A percentile compares a stretch with the other conserved stretches of the same genome.
These are phyloP conservation scores for Monilinia aucupariae DNA, from an alignment of 2,329 filamentous ascomycete genomes.

Conservation along the genomic window DNA sequence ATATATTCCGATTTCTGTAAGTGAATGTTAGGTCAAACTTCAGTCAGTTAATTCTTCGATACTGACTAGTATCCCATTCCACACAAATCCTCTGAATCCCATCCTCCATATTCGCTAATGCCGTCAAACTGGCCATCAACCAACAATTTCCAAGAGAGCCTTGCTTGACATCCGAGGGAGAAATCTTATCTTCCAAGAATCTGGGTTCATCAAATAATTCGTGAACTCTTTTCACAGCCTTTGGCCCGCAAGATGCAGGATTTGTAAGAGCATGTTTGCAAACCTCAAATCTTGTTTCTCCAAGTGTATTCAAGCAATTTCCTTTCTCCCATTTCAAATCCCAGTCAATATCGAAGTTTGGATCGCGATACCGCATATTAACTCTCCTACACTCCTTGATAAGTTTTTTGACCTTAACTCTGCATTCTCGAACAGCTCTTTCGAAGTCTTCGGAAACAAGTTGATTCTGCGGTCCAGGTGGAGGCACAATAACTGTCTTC, in stretches of 20 bases:
- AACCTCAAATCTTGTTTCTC: slow-evolving; percentile 45
- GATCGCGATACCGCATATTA: slow-evolving; percentile 79
- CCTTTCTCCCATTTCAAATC: slow-evolving; percentile 45
- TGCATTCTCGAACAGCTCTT: slow-evolving; percentile 64
- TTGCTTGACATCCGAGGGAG: slow-evolving; percentile 73
- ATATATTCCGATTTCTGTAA: slow-evolving; percentile 65
- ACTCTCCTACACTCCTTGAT: slow-evolving; percentile 62
- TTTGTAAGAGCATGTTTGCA: slow-evolving; percentile 42
- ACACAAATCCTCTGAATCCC: slow-evolving; percentile 71
- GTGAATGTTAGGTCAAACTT: slow-evolving; percentile 9
- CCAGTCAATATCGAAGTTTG: slow-evolving; percentile 65
- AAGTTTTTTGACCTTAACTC: slow-evolving; percentile 56
- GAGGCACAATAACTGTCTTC: slow-evolving; percentile 16
- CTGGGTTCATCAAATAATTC: slow-evolving; percentile 73
- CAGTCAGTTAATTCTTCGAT: neutral
- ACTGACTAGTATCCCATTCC: slow-evolving; percentile 54
- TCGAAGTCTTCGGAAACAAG: slow-evolving; percentile 60
- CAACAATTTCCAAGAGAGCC: slow-evolving; percentile 78
- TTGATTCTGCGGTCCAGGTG: slow-evolving; percentile 51
- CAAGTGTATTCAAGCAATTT: slow-evolving; percentile 35
- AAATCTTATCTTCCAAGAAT: slow-evolving; percentile 75
- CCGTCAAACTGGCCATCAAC: slow-evolving; percentile 75
- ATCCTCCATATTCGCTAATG: slow-evolving; percentile 66
- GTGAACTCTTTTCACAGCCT: slow-evolving; percentile 68
- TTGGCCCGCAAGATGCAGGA: slow-evolving; percentile 52